Base-by-base conservation (phyloP, 2,329 filamentous ascomycete genomes). In the Plenodomus tracheiphilus region DNA sequence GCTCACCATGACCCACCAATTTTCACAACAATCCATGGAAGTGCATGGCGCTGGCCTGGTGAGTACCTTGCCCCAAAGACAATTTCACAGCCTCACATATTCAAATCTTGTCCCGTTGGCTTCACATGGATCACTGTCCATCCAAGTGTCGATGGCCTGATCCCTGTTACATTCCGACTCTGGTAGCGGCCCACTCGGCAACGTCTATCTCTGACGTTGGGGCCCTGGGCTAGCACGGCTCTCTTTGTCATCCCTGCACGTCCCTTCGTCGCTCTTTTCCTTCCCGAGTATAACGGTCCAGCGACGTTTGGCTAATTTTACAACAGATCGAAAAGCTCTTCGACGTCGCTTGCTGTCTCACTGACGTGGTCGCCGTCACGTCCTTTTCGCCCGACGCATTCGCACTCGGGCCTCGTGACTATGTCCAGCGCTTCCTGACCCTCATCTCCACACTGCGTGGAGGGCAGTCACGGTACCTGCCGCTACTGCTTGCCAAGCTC, bases 311-410 rank as follows among this genome's bases (percentile, higher is more conserved):
- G 57, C 68, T 71, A 55, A 70, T 62, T 51, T 30, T 30, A 46
- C 39, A 49, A 50, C 59, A 86, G 83, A 84, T 94, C 51, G 89
- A 92, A 66, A 93, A 93, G 67, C 75, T 96, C 11, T 83, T 94
- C 60, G 87, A 92, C 58, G 82, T 92, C 30, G 85, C 88, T 11
- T 87, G 82, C 68, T 85, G 85, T 15, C 77, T 94, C 53, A 86
- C 82, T 7, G 88, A 93, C 55, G 85, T 89, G 18, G 83, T 96
- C 46, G 80, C 85, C 8, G 82, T 78, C 60, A 79, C 83, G 4
- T 79, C 80, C 1, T 78, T 85, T 42, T 83, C 76, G 41, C 75
- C 75, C 49, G 65, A 76, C 47, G 70, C 72, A n/a, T 91, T 89
- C 65, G 64, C 68, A 10, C 55, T 71, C 32, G 69, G 66, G 7